Evolutionary conservation across 2,329 filamentous ascomycete species (phyloP).

Genomic region (Xylaria sp.): DNA sequence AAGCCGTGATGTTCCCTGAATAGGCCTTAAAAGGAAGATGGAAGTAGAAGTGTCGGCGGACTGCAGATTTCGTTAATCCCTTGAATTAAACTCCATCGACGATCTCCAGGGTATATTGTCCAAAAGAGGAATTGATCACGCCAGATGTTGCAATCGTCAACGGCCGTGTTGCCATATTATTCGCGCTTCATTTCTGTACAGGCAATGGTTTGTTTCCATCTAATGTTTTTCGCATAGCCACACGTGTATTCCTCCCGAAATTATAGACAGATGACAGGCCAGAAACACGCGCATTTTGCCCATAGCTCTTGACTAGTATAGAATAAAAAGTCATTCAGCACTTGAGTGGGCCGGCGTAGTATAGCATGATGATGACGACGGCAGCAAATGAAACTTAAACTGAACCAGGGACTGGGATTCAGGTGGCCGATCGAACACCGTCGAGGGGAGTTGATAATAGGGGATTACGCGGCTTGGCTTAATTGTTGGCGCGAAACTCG

Average conservation of each 20-base stretch:
- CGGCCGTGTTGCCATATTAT: slow-evolving; percentile 27
- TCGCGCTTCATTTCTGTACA: slow-evolving; percentile 8
- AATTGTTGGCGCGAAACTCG: background rate
- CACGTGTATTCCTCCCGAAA: background rate
- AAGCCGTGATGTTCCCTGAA: slow-evolving; percentile 1
- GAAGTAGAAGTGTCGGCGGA: slow-evolving; percentile 3
- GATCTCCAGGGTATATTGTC: slow-evolving; percentile 15
- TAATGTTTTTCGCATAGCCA: background rate
- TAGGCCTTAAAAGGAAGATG: slow-evolving; percentile 11
- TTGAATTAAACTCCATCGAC: slow-evolving; percentile 25
- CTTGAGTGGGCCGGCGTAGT: background rate
- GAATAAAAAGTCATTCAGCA: background rate
- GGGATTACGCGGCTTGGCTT: slow-evolving; percentile 23
- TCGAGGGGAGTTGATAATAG: background rate
- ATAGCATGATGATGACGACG: slow-evolving; percentile 12
- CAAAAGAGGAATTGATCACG: slow-evolving; percentile 25
- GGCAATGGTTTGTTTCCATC: slow-evolving; percentile 8
- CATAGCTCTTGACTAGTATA: background rate
- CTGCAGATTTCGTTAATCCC: background rate
- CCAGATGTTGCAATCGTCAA: slow-evolving; percentile 29
- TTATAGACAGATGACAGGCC: background rate
- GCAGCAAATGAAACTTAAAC: slow-evolving; percentile 12
- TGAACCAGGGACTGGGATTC: background rate
- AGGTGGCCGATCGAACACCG: background rate
- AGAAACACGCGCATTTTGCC: background rate